Evolutionary conservation across 371 early-diverging fungal species (phyloP), one percentile per base, ranked within the genome.

Genomic region (Amoeboradix gromovi): DNA sequence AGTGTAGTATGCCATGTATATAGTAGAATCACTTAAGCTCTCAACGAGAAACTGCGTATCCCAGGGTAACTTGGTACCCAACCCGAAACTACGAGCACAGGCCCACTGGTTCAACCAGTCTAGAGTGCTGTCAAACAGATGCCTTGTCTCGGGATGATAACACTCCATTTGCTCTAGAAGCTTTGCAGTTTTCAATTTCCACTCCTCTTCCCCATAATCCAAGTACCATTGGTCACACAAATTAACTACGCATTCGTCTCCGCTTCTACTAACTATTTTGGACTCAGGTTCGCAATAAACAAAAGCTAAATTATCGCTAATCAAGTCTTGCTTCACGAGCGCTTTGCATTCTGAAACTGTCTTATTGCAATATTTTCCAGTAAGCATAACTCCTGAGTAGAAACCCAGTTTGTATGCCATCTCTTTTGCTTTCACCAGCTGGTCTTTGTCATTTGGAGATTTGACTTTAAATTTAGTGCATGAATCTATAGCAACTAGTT

Each of bases 1-100:
- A 31, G 99, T 97, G 81, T 99, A 99, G 83, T 98, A 98, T 31
- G 99, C 92, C 99, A 98, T 99, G 80, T 99, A 99, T 74, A 99
- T 98, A 65, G 99, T 98, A 28, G 98, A 97, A 77, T 99, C 99
- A 66, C 92, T 91, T 31, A 99, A 83, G 29, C 95, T 94, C 81
- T 99, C 99, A 72, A 99, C 94, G 74, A 99, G 80, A 80, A 86
- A 94, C 75, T 87, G 81, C 30, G 83, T 79, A 78, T 99, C 99
- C 95, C 96, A 98, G 29, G 98, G 99, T 70, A 99, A 77, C 70
- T 83, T 85, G 72, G 90, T 87, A 70, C 99, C 99, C 67, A 99
- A 83, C 70, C 99, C 99, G 74, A 91, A 98, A 69, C 87, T 85
- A 72, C 99, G 83, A 32, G 92, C 90, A 79, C 97, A 98, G 1